phyloP scores from a whole-genome alignment of 352 stramenopile genomes.

The Phytophthora foliorum region DNA sequence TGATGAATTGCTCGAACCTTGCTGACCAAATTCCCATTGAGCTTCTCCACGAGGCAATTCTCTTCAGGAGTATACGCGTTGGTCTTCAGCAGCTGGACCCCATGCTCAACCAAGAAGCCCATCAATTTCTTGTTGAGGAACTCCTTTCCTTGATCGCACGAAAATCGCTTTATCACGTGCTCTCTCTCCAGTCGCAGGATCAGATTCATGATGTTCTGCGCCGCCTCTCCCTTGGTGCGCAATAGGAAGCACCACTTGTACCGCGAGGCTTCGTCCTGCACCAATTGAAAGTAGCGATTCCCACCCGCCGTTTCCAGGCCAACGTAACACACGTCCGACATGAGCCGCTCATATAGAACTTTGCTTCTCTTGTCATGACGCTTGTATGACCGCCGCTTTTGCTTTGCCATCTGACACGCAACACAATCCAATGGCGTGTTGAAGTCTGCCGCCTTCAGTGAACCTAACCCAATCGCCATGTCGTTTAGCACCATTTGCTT shows the following conservation, averaged over 20 bases:
- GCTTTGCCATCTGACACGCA: not conserved
- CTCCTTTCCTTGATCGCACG: slow-evolving; percentile 3
- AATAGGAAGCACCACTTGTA: slow-evolving; percentile 2
- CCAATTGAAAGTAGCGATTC: not conserved
- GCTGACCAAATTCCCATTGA: slow-evolving; percentile 1
- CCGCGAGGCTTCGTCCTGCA: slow-evolving; percentile 3
- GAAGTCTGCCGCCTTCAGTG: not conserved
- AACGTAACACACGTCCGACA: slow-evolving; percentile 4
- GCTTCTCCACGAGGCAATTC: slow-evolving; percentile 7
- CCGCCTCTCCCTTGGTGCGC: not conserved
- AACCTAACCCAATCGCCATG: not conserved
- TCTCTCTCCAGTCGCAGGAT: not conserved
- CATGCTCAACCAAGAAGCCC: slow-evolving; percentile 3
- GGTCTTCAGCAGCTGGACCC: not conserved
- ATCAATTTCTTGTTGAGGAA: slow-evolving; percentile 6
- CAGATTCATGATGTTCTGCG: not conserved
- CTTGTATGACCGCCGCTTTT: not conserved
- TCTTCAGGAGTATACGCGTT: slow-evolving; percentile 13
- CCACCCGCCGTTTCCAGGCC: not conserved
- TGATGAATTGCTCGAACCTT: slow-evolving; percentile 10
- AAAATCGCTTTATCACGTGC: slow-evolving; percentile 1
- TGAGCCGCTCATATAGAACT: not conserved
- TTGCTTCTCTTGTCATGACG: not conserved
- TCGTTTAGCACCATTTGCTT: not conserved
- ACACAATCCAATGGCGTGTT: slow-evolving; percentile 1